Conservation (phyloP, 331 rosid species). For the Erythrophleum ivorense region DNA sequence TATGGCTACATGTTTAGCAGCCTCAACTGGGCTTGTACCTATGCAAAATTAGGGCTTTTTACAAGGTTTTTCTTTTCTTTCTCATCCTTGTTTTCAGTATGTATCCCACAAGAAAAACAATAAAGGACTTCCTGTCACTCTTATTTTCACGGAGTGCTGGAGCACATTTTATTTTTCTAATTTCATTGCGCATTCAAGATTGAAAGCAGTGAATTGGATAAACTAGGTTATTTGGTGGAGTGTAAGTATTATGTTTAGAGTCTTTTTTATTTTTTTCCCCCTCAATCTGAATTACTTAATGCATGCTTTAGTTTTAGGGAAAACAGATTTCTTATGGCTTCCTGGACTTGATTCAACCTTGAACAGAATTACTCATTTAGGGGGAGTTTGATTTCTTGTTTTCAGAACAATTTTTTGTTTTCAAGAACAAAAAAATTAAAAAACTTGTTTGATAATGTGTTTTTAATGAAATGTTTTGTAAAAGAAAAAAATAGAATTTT, state of each 20-base stretch:
- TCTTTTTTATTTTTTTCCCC: background rate
- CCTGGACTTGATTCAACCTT: background rate
- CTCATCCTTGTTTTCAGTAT: background rate
- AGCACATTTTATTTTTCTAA: background rate
- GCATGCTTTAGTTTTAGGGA: too few species aligned
- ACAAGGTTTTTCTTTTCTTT: background rate
- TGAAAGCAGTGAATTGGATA: background rate
- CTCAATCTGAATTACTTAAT: background rate
- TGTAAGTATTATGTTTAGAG: background rate
- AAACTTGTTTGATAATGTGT: too few species aligned
- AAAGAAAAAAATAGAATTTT: too few species aligned
- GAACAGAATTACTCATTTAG: background rate
- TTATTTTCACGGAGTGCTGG: background rate
- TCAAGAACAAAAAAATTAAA: too few species aligned
- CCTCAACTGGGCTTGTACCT: background rate
- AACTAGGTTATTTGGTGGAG: background rate
- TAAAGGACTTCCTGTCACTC: background rate
- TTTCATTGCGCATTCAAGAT: background rate
- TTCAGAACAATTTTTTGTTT: too few species aligned
- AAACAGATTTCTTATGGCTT: background rate
- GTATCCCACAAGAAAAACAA: background rate
- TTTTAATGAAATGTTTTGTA: too few species aligned
- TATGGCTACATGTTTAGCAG: background rate
- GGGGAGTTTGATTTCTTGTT: too few species aligned
- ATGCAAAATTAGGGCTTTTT: background rate